phyloP scores from a whole-genome alignment of 2,329 filamentous ascomycete species.

The Alternaria metachromatica region DNA sequence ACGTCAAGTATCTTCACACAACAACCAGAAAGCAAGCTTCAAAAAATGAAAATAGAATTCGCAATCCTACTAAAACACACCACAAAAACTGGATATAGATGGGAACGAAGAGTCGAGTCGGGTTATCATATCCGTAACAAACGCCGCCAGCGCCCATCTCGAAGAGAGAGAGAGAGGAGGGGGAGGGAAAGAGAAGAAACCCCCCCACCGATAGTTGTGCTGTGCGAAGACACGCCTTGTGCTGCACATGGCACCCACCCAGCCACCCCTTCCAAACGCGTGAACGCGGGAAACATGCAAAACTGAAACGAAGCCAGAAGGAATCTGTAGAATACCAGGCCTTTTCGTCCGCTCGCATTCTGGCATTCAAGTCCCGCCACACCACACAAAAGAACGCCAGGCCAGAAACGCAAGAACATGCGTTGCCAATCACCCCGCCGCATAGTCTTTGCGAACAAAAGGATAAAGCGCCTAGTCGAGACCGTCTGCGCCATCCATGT shows the following conservation, averaged over 20 bases:
- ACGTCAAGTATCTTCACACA: background rate
- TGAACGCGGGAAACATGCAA: background rate
- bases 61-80: background rate
- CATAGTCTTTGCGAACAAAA: background rate
- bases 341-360: background rate
- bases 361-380: slow-evolving; percentile 4
- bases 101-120: background rate
- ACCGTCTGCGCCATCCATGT: slow-evolving; percentile 39
- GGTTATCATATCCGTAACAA: slow-evolving; percentile 2
- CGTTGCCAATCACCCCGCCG: background rate
- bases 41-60: background rate
- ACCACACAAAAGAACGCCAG: background rate
- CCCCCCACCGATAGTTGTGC: background rate
- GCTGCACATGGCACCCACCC: background rate
- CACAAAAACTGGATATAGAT: background rate
- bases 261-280: background rate
- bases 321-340: background rate
- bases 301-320: background rate
- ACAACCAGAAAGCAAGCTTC: background rate
- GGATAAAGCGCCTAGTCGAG: slow-evolving; percentile 1
- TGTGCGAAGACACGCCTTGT: slow-evolving; percentile 1
- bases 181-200: background rate
- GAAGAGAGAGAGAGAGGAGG: background rate
- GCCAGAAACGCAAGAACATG: slow-evolving; percentile 1
- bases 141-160: slow-evolving; percentile 1